A percentile compares a stretch with the other conserved stretches of the same genome.
These are phyloP conservation scores for Paralagenidium karlingii DNA, from an alignment of 352 stramenopile genomes.

Conservation along the genomic window DNA sequence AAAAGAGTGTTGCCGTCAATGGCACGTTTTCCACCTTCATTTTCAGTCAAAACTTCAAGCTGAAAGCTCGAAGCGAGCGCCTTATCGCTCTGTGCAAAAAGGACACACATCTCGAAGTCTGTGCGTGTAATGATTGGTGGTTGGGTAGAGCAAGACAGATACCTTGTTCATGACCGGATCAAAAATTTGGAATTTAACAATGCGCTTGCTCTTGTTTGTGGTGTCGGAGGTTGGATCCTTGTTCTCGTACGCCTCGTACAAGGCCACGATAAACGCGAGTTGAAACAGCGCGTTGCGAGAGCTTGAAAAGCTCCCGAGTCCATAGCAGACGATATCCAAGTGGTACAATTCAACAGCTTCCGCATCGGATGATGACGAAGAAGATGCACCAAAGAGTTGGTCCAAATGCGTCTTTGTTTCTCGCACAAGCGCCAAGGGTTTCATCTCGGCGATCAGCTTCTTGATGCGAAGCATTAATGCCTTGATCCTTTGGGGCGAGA, in stretches of 20 bases:
- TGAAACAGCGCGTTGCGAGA: constrained; percentile 67
- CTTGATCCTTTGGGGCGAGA: too few relatives aligned
- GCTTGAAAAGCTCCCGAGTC: constrained; percentile 60
- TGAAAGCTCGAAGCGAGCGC: constrained; percentile 27
- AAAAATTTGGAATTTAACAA: constrained; percentile 24
- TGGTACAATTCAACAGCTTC: too few relatives aligned
- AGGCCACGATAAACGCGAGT: constrained; percentile 40
- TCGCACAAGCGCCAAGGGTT: too few relatives aligned
- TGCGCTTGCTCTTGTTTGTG: too few relatives aligned
- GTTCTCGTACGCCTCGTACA: constrained; percentile 9
- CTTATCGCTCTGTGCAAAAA: constrained; percentile 29
- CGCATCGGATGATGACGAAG: too few relatives aligned
- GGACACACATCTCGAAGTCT: not conserved
- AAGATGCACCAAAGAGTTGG: too few relatives aligned
- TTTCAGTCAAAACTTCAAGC: constrained; percentile 32
- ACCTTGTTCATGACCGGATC: constrained; percentile 76
- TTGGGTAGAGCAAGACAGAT: not conserved
- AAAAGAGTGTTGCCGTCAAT: constrained; percentile 53
- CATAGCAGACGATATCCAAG: constrained; percentile 50
- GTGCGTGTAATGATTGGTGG: not conserved
- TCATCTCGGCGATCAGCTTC: too few relatives aligned
- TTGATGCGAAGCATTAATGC: too few relatives aligned
- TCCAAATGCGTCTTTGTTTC: too few relatives aligned
- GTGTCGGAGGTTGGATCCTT: not conserved
- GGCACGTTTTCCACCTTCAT: constrained; percentile 40